Base-by-base conservation (phyloP, 2,329 filamentous ascomycete species). In the Hymenoscyphus fraxineus region DNA sequence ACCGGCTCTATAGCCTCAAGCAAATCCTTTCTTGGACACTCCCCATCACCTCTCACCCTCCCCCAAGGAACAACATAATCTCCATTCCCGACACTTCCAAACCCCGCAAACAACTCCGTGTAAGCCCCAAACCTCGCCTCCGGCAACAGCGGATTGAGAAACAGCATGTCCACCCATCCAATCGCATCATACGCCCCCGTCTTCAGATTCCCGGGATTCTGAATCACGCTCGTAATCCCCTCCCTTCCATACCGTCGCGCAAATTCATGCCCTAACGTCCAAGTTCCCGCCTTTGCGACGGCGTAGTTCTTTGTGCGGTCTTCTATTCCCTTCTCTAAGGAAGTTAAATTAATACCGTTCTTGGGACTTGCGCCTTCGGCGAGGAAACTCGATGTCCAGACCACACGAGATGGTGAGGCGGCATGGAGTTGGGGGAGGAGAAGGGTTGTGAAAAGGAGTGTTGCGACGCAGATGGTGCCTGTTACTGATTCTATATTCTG, bases 351-450 rank as follows among this genome's bases (percentile, higher is more conserved):
- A 15, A 66, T 35, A 5, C 68, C 69, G 15, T 65, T 65, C 1
- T 16, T 58, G 2, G 65, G 64, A 16, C 62, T 15, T 13, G 66
- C 47, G 3, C 2, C 1, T 22, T 76, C 71, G 2, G 66, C 65
- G 0, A 69, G 69, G 5, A 62, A 64, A 1, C 74, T 77, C 3
- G 69, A 66, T 5, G 72, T 66, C 73, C 73, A 77, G 32, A 74
- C 58, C 5, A 76, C 66, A 16, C 64, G 64, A 66, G 39, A 19
- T 27, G 19, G 16, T 13, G 16, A 16, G 19, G 0, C 40, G 2
- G 12, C 22, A 38, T 61, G 38, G 4, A 86, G 72, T 0, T 76
- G 69, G 0, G 77, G 73, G 27, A 80, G 79, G 16, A 86, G 76
- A 12, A 71, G 65, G 15, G 70, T 58, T 0, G 68, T 70, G 19